Evolutionary conservation across 495 filamentous ascomycete species (phyloP).

Genomic region (Echria macrotheca): DNA sequence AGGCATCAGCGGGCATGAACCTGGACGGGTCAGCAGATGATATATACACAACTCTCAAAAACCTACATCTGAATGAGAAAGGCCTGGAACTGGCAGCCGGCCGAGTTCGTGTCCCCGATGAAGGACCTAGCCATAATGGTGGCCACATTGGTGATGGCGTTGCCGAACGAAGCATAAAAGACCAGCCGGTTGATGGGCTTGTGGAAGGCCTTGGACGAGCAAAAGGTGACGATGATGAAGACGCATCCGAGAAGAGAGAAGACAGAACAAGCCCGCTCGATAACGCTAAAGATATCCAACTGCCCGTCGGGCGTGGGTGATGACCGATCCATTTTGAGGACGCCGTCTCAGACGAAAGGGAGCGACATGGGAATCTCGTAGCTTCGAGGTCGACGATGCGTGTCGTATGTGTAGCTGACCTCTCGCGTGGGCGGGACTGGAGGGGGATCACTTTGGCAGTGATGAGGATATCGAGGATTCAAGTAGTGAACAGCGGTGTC

Average conservation of each 20-base stretch:
- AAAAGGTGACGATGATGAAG: conserved; percentile 71
- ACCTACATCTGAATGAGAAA: conserved; percentile 70
- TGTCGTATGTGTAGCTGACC: too few relatives aligned
- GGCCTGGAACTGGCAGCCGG: conserved; percentile 69
- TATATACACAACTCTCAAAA: too few relatives aligned
- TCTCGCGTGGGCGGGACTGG: too few relatives aligned
- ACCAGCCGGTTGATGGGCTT: conserved; percentile 88
- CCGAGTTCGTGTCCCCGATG: conserved; percentile 38
- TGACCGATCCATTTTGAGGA: conserved; percentile 7
- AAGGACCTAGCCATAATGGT: conserved; percentile 66
- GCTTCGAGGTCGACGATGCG: too few relatives aligned
- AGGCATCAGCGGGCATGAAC: conserved; percentile 74
- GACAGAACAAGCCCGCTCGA: conserved; percentile 63
- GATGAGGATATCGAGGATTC: too few relatives aligned
- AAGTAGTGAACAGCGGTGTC: too few relatives aligned
- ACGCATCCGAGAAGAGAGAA: conserved; percentile 67
- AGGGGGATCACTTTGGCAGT: too few relatives aligned
- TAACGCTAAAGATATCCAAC: conserved; percentile 46
- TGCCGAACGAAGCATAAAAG: conserved; percentile 82
- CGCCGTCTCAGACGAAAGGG: too few relatives aligned
- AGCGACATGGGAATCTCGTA: too few relatives aligned
- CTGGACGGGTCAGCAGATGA: conserved; percentile 35
- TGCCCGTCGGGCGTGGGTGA: conserved; percentile 7
- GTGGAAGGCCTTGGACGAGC: conserved; percentile 54
- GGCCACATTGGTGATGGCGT: conserved; percentile 73